phyloP scores from a whole-genome alignment of 2,329 filamentous ascomycete genomes.

The Trichoderma sp. region DNA sequence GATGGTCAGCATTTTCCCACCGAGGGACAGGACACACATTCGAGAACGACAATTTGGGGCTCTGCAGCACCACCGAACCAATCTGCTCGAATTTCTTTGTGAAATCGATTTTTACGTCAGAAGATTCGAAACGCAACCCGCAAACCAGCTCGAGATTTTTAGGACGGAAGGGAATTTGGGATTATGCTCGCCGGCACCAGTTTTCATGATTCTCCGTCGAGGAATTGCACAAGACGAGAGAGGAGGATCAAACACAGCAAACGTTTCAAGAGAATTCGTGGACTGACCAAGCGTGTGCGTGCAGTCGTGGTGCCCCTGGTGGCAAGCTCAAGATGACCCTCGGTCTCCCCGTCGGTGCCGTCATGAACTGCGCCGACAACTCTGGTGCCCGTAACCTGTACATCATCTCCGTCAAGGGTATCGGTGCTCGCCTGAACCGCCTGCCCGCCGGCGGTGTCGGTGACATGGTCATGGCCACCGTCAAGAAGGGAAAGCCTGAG shows the following conservation, averaged over 20 bases:
- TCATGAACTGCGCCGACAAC: slow-evolving; percentile 99
- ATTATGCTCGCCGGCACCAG: neutral
- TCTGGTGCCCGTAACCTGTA: slow-evolving; percentile 98
- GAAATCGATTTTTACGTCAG: neutral
- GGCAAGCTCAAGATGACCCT: slow-evolving; percentile 99
- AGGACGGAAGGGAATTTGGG: neutral
- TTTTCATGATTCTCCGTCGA: neutral
- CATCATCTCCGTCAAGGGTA: slow-evolving; percentile 99
- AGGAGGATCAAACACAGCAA: neutral
- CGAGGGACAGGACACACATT: neutral
- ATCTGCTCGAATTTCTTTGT: neutral
- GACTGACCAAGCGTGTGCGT: slow-evolving; percentile 38
- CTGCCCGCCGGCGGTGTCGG: slow-evolving; percentile 96
- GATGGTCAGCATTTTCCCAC: neutral
- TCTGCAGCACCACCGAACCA: neutral
- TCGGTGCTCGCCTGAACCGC: slow-evolving; percentile 95
- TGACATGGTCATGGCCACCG: slow-evolving; percentile 99
- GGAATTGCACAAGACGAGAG: slow-evolving; percentile 3
- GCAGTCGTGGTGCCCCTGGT: slow-evolving; percentile 86
- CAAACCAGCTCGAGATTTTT: neutral
- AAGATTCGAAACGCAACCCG: neutral
- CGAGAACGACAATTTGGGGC: neutral
- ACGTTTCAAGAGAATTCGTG: neutral
- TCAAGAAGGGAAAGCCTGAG: slow-evolving; percentile 99
- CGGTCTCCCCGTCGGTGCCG: slow-evolving; percentile 98